phyloP scores from a whole-genome alignment of 2,329 filamentous ascomycete genomes.

The Diaporthe destruens region DNA sequence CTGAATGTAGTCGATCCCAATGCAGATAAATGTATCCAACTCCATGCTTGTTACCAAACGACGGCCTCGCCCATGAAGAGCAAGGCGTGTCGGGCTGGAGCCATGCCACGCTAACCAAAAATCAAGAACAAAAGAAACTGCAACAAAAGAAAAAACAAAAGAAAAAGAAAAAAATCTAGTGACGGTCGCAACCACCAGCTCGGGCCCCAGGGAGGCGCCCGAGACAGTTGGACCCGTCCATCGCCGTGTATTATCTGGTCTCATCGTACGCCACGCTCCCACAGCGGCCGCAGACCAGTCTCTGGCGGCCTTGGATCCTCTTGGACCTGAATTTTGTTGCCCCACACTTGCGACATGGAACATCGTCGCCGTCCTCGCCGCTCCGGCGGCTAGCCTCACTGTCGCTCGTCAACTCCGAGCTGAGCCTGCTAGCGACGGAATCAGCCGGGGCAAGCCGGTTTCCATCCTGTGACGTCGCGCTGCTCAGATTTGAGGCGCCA shows the following conservation, averaged over 20 bases:
- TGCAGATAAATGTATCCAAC: constrained; percentile 5
- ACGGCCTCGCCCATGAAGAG: background rate
- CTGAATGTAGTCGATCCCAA: background rate
- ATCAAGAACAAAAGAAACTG: background rate
- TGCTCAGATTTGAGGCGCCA: constrained; percentile 36
- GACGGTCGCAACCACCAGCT: background rate
- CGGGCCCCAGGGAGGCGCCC: background rate
- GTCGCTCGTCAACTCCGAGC: constrained; percentile 64
- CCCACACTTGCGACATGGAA: constrained; percentile 70
- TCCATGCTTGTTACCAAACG: constrained; percentile 19
- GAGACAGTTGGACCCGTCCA: background rate
- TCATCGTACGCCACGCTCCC: constrained; percentile 49
- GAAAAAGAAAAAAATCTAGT: background rate
- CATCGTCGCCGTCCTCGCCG: constrained; percentile 54
- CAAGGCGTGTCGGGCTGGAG: background rate
- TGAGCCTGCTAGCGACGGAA: constrained; percentile 67
- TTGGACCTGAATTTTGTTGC: constrained; percentile 71
- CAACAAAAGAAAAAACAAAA: background rate
- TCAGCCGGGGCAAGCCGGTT: constrained; percentile 49
- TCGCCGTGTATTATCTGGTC: background rate
- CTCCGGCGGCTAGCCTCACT: constrained; percentile 49
- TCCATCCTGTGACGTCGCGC: constrained; percentile 41
- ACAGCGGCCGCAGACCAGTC: constrained; percentile 72
- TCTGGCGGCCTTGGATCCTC: constrained; percentile 65
- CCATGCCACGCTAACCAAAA: background rate